Evolutionary conservation across 164 flowering plant species (phyloP), one percentile per base, ranked within the genome.

Genomic region (Nelumbo lutea): DNA sequence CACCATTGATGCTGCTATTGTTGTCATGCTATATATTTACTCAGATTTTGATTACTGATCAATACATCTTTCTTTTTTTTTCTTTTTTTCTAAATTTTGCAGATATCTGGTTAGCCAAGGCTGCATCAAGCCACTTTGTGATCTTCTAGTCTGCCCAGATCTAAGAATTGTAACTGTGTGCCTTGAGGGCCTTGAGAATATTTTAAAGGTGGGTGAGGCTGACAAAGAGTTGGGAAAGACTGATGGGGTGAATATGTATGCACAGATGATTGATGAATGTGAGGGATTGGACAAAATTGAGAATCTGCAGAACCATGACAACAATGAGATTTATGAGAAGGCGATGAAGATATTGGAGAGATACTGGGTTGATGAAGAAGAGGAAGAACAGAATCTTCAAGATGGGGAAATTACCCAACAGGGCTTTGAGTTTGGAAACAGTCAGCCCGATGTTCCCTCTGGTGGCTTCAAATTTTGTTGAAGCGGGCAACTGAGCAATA

Each of bases 341-440:
- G 85, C 85, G 59, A 87, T 86, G 73, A 86, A 84, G 79, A 74
- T 88, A 48, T 69, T 88, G 72, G 94, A 85, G 78, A 83, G 73
- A 78, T 88, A 85, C 59, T 88, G 94, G 94, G 80, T 87, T 1
- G 93, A 88, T 75, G 89, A 86, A 13, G 90, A 86, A 1, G 92
- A 83, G 10, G 92, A 83, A 47, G 84, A 73, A 39, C 79, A 80
- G 71, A 70, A 71, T 73, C 61, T 75, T 39, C 84, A 71, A 63
- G 80, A 72, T 62, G 85, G 44, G 27, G 78, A 75, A 64, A 81
- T 70, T 41, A 76, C 71, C 72, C 82, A 77, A 47, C 79, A 77
- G 15, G 84, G 75, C 9, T 86, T 86, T 56, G 50, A 66, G 14
- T 88, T 88, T 66, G 89, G 85, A 64, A 61, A 59, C 39, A 79